These are phyloP conservation scores for Bocquillonia castaneifolia DNA, from an alignment of 441 rosid species.

Conservation along the genomic window DNA sequence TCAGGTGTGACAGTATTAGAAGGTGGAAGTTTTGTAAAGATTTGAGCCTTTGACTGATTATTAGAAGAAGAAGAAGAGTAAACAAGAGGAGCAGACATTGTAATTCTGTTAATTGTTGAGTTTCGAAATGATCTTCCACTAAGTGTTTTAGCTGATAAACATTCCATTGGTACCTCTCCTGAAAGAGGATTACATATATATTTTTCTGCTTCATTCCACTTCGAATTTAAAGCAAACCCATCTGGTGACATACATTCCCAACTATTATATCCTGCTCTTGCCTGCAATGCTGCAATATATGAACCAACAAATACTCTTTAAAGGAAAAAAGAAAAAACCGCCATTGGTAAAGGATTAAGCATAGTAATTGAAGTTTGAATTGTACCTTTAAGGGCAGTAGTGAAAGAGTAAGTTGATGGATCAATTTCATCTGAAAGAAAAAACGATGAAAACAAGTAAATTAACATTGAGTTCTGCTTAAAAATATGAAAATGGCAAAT, in stretches of 20 bases:
- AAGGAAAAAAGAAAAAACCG: not conserved
- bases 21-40: constrained; percentile 25
- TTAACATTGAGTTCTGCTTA: not conserved
- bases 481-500: not conserved
- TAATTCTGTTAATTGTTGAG: constrained; percentile 34
- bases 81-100: constrained; percentile 82
- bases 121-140: constrained; percentile 67
- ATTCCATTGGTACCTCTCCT: constrained; percentile 87
- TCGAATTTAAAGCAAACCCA: constrained; percentile 77
- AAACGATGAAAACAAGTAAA: not conserved
- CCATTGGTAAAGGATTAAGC: not conserved
- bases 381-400: constrained; percentile 69
- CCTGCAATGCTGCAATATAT: constrained; percentile 65
- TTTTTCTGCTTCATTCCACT: constrained; percentile 95
- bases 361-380: not conserved
- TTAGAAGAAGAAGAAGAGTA: constrained; percentile 30
- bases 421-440: constrained; percentile 65
- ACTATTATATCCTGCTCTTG: constrained; percentile 46
- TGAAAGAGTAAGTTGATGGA: constrained; percentile 90
- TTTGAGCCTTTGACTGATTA: constrained; percentile 4
- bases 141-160: constrained; percentile 78
- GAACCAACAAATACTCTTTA: not conserved
- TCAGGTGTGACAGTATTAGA: constrained; percentile 28
- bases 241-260: constrained; percentile 68
- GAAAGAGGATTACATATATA: constrained; percentile 91